These are phyloP conservation scores for Backusella tuberculispora DNA, from an alignment of 192 early-diverging fungal genomes.

Conservation along the genomic window DNA sequence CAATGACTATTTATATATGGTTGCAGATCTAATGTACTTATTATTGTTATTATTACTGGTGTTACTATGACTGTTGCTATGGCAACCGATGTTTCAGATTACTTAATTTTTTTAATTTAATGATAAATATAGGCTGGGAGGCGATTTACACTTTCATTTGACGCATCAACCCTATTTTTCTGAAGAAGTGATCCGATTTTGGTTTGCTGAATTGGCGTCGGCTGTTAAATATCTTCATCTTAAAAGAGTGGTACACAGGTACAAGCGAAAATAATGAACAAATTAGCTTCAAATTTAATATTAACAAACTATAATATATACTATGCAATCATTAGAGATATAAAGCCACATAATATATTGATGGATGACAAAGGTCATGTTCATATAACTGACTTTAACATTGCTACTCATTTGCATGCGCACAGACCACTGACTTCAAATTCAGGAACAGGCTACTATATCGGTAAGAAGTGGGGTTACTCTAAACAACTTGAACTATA, in stretches of 20 bases:
- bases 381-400: slow-evolving; percentile 96
- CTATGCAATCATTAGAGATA: slow-evolving; percentile 57
- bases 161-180: slow-evolving; percentile 68
- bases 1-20: slow-evolving; percentile 87
- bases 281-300: not conserved
- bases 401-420: slow-evolving; percentile 73
- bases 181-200: slow-evolving; percentile 81
- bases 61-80: too few species aligned
- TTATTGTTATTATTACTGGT: not conserved
- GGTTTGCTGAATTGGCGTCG: slow-evolving; percentile 85
- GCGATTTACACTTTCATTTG: slow-evolving; percentile 84
- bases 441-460: slow-evolving; percentile 91
- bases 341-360: slow-evolving; percentile 94
- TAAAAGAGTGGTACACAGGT: slow-evolving; percentile 83
- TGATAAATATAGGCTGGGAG: slow-evolving; percentile 63
- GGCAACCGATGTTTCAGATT: not conserved
- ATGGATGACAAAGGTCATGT: slow-evolving; percentile 83
- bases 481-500: slow-evolving; percentile 56
- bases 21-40: slow-evolving; percentile 82
- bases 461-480: slow-evolving; percentile 79
- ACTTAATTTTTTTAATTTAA: not conserved
- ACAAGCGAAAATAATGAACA: not conserved
- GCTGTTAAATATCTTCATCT: slow-evolving; percentile 85
- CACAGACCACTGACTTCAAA: slow-evolving; percentile 72
- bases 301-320: not conserved